A percentile compares a stretch with the other conserved stretches of the same genome.
phyloP scores from a whole-genome alignment of 495 filamentous ascomycete genomes.

The Clohesyomyces aquaticus region DNA sequence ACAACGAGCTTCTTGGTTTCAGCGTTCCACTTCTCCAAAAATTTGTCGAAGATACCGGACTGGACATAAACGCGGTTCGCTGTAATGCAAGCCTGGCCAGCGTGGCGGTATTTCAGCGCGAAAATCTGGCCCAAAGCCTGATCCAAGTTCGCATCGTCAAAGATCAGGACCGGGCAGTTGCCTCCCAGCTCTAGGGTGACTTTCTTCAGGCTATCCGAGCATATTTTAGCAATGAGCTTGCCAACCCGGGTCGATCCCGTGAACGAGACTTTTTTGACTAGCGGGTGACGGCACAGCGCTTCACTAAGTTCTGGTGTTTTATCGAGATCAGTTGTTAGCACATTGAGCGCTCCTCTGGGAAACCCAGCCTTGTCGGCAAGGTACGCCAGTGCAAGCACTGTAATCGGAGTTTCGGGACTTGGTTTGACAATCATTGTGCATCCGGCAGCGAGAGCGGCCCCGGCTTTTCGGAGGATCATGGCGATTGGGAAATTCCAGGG shows the following conservation, averaged over 20 bases:
- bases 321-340: slow-evolving; percentile 48
- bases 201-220: slow-evolving; percentile 50
- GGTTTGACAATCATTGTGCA: slow-evolving; percentile 56
- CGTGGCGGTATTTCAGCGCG: slow-evolving; percentile 50
- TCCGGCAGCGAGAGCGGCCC: slow-evolving; percentile 70
- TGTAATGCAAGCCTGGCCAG: slow-evolving; percentile 51
- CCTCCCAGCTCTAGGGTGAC: slow-evolving; percentile 51
- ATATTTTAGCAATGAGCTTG: slow-evolving; percentile 48
- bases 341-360: slow-evolving; percentile 46
- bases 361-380: slow-evolving; percentile 52
- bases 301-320: slow-evolving; percentile 49
- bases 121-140: slow-evolving; percentile 43
- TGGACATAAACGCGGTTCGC: slow-evolving; percentile 51
- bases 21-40: slow-evolving; percentile 55
- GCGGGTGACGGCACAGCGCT: slow-evolving; percentile 46
- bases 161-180: slow-evolving; percentile 52
- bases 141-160: slow-evolving; percentile 50
- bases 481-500: slow-evolving; percentile 63
- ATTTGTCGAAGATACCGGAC: slow-evolving; percentile 48
- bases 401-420: slow-evolving; percentile 49
- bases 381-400: slow-evolving; percentile 46
- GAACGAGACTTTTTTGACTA: slow-evolving; percentile 51
- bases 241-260: slow-evolving; percentile 49
- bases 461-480: slow-evolving; percentile 71
- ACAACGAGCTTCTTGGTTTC: slow-evolving; percentile 61